Conservation (phyloP, 2,329 filamentous ascomycete genomes). For the Mariannaea elegans region DNA sequence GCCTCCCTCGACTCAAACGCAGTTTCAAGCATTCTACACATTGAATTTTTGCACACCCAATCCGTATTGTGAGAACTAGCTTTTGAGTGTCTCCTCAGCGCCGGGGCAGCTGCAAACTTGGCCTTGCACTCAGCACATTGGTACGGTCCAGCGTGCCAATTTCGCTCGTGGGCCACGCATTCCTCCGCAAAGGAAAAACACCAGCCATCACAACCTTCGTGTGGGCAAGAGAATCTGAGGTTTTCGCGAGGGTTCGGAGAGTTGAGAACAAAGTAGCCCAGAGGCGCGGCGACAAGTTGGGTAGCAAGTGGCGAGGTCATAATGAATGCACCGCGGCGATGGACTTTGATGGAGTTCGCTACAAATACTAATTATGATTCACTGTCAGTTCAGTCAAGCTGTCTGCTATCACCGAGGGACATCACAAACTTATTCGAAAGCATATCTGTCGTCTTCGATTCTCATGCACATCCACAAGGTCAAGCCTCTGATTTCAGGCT, state of each 20-base stretch:
- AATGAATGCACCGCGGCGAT: too few species aligned
- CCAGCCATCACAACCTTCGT: slow-evolving; percentile 39
- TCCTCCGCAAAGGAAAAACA: slow-evolving; percentile 26
- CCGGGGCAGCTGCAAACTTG: slow-evolving; percentile 34
- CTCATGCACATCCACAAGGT: too few species aligned
- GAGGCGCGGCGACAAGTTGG: slow-evolving; percentile 1
- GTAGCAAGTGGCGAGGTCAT: too few species aligned
- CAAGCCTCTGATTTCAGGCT: too few species aligned
- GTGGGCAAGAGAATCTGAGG: slow-evolving; percentile 33
- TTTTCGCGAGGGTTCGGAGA: slow-evolving; percentile 27
- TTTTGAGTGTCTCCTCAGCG: slow-evolving; percentile 28
- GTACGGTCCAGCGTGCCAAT: slow-evolving; percentile 38
- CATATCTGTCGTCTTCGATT: too few species aligned
- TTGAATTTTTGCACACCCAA: slow-evolving; percentile 20
- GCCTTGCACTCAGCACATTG: slow-evolving; percentile 31
- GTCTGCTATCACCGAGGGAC: too few species aligned
- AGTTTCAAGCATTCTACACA: slow-evolving; percentile 8
- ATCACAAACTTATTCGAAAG: too few species aligned
- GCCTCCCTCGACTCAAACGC: slow-evolving; percentile 8
- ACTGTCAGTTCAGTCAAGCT: too few species aligned
- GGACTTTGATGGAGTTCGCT: too few species aligned
- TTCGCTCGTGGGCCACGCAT: slow-evolving; percentile 35
- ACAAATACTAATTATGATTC: too few species aligned
- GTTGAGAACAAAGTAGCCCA: slow-evolving; percentile 20
- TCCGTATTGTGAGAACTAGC: slow-evolving; percentile 19